Evolutionary conservation across 768 basidiomycete species (phyloP).

Genomic region (Termitomyces sp.): DNA sequence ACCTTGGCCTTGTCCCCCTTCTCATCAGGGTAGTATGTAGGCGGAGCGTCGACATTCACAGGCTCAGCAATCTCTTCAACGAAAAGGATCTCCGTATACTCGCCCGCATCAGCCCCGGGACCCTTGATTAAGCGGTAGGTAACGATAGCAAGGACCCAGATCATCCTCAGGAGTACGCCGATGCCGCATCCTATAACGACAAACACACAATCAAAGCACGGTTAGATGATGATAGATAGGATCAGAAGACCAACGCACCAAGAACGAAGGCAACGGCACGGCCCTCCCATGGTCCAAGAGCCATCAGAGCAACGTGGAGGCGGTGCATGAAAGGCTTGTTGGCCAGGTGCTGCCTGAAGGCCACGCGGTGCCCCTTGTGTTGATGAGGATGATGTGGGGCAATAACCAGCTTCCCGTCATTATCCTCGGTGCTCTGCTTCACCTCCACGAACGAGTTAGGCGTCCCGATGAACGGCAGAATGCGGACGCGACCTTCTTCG

Average conservation of each 20-base stretch:
- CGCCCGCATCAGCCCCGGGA: conserved; percentile 34
- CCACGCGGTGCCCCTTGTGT: conserved; percentile 18
- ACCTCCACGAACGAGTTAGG: conserved; percentile 14
- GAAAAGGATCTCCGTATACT: conserved; percentile 37
- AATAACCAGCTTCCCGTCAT: neutral
- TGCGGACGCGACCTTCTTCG: conserved; percentile 21
- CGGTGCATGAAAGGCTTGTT: conserved; percentile 48
- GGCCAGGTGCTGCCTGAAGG: conserved; percentile 21
- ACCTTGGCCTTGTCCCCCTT: conserved; percentile 27
- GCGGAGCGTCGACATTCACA: conserved; percentile 41
- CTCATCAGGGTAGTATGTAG: conserved; percentile 52
- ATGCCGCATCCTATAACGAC: conserved; percentile 63
- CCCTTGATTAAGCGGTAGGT: conserved; percentile 50
- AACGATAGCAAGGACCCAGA: conserved; percentile 68
- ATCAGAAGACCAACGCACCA: conserved; percentile 30
- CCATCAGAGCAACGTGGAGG: conserved; percentile 58
- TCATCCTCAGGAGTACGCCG: conserved; percentile 76
- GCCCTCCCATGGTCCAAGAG: conserved; percentile 80
- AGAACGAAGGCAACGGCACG: conserved; percentile 79
- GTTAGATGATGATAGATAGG: neutral
- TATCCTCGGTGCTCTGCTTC: neutral
- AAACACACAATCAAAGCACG: neutral
- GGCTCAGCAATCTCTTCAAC: conserved; percentile 39
- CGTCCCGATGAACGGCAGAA: conserved; percentile 28
- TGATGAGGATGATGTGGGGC: conserved; percentile 18